These are phyloP conservation scores for Ustulina deusta DNA, from an alignment of 2,329 filamentous ascomycete genomes.

Conservation along the genomic window DNA sequence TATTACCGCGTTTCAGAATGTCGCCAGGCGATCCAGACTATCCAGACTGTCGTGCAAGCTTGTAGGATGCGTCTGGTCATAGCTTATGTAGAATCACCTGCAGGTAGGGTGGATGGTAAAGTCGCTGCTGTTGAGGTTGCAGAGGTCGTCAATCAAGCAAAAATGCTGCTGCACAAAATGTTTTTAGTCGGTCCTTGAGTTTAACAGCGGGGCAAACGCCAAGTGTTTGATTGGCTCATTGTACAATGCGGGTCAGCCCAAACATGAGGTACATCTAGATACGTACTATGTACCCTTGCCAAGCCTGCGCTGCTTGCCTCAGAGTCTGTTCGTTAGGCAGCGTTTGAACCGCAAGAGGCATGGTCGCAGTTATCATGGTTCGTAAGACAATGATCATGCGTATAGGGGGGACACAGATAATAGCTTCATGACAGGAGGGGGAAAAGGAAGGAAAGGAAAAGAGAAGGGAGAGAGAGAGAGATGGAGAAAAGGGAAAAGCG, in stretches of 20 bases:
- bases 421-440: background rate
- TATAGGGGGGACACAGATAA: background rate
- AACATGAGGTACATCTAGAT: constrained; percentile 1
- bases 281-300: background rate
- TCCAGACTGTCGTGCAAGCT: constrained; percentile 35
- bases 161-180: constrained; percentile 36
- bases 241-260: background rate
- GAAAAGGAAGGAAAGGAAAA: background rate
- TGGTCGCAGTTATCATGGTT: background rate
- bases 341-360: background rate
- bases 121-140: constrained; percentile 9
- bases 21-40: constrained; percentile 36
- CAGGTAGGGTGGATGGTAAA: constrained; percentile 1
- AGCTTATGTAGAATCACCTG: constrained; percentile 18
- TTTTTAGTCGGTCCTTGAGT: constrained; percentile 31
- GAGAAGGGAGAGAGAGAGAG: background rate
- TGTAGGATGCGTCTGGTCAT: constrained; percentile 41
- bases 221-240: constrained; percentile 22
- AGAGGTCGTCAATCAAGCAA: constrained; percentile 11
- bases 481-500: background rate
- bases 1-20: constrained; percentile 28
- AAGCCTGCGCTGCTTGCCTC: background rate
- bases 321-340: background rate
- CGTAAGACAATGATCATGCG: background rate
- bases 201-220: constrained; percentile 29